Evolutionary conservation across 768 basidiomycete species (phyloP), one percentile per base, ranked within the genome.

Genomic region (Trametes coccinea): DNA sequence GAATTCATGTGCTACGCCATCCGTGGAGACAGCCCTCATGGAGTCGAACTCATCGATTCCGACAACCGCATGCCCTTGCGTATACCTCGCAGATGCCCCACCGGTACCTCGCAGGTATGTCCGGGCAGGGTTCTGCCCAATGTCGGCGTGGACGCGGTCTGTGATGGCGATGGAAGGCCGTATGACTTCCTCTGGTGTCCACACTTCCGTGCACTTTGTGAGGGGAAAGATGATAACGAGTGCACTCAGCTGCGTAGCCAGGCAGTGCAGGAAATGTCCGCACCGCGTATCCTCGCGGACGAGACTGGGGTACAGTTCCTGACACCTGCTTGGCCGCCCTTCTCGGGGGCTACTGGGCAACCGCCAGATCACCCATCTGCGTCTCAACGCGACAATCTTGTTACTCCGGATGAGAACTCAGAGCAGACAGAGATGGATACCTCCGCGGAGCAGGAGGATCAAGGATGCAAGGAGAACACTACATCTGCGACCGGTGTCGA

Each of bases 131-230:
- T 60, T 13, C 29, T 31, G 10, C 16, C 7, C 27, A 48, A 48
- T 17, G 11, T 43, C 14, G 59, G 16, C 2, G 5, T 45, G 2
- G 34, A 47, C 5, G 8, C 43, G 2, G 7, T 34, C 27, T 5
- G 3, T 2, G 9, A 39, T 5, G 1, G 6, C 45, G 6, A 14
- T 3, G 47, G 45, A 4, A 10, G n/a, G n/a, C 30, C 49, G 10
- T 54, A 62, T 45, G 39, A 57, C 51, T 58, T 34, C 31, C 29
- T 62, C 31, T 62, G 61, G 61, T 62, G 56, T 45, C n/a, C 22
- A 17, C 61, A 62, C 61, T 62, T 62, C 49, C 47, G 29, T 22
- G 52, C 34, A 6, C 37, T 17, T 16, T n/a, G 50, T 3, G 30
- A 43, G 10, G 48, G 7, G 13, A 16, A n/a, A 37, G 27, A 10